Base-by-base conservation (phyloP, 768 basidiomycete species). In the Rhodotorula toruloides region DNA sequence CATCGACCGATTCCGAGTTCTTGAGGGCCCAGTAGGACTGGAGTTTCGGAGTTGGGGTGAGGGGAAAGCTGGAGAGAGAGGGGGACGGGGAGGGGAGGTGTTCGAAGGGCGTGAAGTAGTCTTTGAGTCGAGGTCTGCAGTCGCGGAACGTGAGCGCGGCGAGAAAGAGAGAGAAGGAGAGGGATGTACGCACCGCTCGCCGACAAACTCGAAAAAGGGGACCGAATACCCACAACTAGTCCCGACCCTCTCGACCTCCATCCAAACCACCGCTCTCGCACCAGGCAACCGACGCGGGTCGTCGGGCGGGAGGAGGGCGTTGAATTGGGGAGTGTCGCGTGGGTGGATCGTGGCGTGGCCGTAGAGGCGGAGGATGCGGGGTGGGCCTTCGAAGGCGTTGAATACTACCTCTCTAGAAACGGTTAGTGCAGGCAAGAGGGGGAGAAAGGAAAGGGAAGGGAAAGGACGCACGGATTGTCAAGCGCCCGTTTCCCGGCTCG, bases 401-500 rank as follows among this genome's bases (percentile, higher is more conserved):
- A 49, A 63, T 40, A 56, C 27, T 55, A 36, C 52, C 9, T 8
- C 19, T 8, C 17, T 11, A 42, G 12, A 10, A 29, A 14, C 13
- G 4, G 53, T 1, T 25, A 36, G 37, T 13, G n/a, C 2, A 31
- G 39, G 54, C 2, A 12, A 34, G 12, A 44, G 31, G 17, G 16
- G 21, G 56, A 32, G 32, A 19, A 17, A 37, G 10, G 44, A n/a
- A 27, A 14, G 43, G 39, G 13, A n/a, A 25, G 19, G 32, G 70
- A 22, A 66, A 42, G 25, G 42, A 54, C 43, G 65, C 60, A 59
- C 67, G 56, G 49, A 74, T 34, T 17, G 73, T 74, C 29, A 74
- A 63, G 21, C 73, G 58, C 13, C 58, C 59, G 56, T 74, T 74
- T 1, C 60, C 60, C 12, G 36, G 46, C 43, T 74, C 71, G 22